Base-by-base conservation (phyloP, 352 stramenopile genomes). In the Pythium chondricola region DNA sequence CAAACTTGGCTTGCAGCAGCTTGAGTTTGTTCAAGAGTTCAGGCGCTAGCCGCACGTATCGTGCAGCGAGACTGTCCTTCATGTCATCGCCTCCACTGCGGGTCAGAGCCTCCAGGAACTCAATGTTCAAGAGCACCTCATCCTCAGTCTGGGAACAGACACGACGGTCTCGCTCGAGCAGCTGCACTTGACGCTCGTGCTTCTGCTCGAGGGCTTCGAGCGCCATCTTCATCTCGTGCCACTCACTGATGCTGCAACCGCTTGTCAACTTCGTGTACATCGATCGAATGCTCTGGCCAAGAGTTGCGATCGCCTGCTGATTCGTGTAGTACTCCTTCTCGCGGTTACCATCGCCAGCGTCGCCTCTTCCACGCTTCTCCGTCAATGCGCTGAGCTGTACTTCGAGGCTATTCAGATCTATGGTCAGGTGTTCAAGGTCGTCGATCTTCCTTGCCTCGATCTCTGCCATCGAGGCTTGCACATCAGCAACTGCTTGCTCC, bases 81-180 rank as follows among this genome's bases (percentile, higher is more conserved):
- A 25, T 38, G 4, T 22, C 29, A 3, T 48, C 60, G 22, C 21
- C 57, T 48, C 54, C 16, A 58, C 59, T 13, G n/a, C n/a, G n/a
- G n/a, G n/a, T n/a, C n/a, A 85, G 43, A 10, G 69, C 64, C 32
- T 77, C 69, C 40, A 88, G 24, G 37, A 84, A 88, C 41, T 85
- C 73, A 16, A 69, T 61, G 41, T 85, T 83, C 30, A 70, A 63
- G 50, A 88, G 35, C 2, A 88, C 57, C 29, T 83, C 58, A 22
- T 83, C 63, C 44, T 88, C 74, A 3, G 63, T 62, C 1, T 58
- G 48, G 2, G 18, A 21, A 27, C 47, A 43, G 4, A 25, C 16
- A 6, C 18, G 26, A 8, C 30, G 42, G 33, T 82, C 69, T 33
- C 61, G 61, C 20, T 78, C 64, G 6, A 58, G 38, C 4, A 55